Percentiles rank a stretch among this genome's conserved stretches.
phyloP scores from a whole-genome alignment of 176 grass and related monocot species.

The Themeda triandra region DNA sequence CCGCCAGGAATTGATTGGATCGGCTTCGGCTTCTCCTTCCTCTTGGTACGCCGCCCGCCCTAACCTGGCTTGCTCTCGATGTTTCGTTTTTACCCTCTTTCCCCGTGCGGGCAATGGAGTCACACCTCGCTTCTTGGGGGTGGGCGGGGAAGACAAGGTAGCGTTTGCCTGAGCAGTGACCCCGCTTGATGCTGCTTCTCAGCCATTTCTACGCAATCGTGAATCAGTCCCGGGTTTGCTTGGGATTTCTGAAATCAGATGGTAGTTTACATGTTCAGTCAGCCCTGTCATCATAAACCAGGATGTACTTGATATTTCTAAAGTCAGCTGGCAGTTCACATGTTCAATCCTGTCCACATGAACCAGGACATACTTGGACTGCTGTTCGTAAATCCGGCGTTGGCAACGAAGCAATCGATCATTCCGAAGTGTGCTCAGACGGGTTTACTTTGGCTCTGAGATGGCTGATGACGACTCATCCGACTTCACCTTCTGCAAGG shows the following conservation, averaged over 20 bases:
- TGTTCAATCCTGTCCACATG: background rate
- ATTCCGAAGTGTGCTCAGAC: background rate
- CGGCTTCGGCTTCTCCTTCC: background rate
- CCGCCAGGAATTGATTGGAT: background rate
- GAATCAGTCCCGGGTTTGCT: background rate
- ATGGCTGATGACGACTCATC: slow-evolving; percentile 66
- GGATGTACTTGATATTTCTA: background rate
- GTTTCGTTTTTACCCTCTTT: no score
- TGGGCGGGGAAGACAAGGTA: no score
- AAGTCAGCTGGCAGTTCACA: background rate
- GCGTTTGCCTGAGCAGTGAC: background rate
- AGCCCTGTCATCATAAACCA: background rate
- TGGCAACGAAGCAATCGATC: background rate
- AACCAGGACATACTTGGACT: background rate
- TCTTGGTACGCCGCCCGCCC: background rate
- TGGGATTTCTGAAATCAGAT: background rate
- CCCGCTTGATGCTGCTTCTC: background rate
- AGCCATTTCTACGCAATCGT: background rate
- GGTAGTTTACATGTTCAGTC: background rate
- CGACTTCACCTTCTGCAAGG: slow-evolving; percentile 95
- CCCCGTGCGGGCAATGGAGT: background rate
- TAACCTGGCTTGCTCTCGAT: background rate
- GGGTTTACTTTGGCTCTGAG: background rate
- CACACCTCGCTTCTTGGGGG: background rate
- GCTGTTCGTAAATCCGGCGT: background rate